Conservation (phyloP, 2,329 filamentous ascomycete genomes). For the Hortaea werneckii region DNA sequence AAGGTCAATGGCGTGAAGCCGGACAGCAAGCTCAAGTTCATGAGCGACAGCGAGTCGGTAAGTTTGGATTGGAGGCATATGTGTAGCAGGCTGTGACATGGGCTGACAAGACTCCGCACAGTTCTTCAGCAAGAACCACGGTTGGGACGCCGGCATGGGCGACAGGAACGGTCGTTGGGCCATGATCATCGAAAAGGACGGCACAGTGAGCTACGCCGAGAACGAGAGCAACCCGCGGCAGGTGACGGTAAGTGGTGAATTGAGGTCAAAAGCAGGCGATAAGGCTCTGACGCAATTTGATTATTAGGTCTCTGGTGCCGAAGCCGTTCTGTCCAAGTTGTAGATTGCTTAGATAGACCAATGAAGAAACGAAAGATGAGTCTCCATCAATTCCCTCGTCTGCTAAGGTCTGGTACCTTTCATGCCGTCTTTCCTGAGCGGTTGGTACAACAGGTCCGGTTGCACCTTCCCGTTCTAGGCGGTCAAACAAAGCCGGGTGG, state of each 20-base stretch:
- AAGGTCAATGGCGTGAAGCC: constrained; percentile 74
- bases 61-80: constrained; percentile 44
- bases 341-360: constrained; percentile 3
- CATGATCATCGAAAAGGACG: constrained; percentile 66
- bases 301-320: constrained; percentile 15
- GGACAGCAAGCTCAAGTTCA: constrained; percentile 65
- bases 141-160: constrained; percentile 58
- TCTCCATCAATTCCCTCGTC: no score
- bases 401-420: no score
- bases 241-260: constrained; percentile 32
- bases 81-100: constrained; percentile 51
- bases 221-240: constrained; percentile 50
- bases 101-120: no score
- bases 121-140: constrained; percentile 67
- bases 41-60: constrained; percentile 55
- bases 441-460: no score
- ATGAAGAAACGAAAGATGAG: no score
- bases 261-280: background rate
- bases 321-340: constrained; percentile 18
- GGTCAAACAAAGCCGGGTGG: no score
- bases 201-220: constrained; percentile 72
- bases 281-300: background rate
- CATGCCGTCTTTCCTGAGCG: no score
- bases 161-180: constrained; percentile 71
- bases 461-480: no score